Percentiles rank a stretch among this genome's conserved stretches.
phyloP scores from a whole-genome alignment of 148 eudicot genomes.

The Rhododendron kiyosumense region DNA sequence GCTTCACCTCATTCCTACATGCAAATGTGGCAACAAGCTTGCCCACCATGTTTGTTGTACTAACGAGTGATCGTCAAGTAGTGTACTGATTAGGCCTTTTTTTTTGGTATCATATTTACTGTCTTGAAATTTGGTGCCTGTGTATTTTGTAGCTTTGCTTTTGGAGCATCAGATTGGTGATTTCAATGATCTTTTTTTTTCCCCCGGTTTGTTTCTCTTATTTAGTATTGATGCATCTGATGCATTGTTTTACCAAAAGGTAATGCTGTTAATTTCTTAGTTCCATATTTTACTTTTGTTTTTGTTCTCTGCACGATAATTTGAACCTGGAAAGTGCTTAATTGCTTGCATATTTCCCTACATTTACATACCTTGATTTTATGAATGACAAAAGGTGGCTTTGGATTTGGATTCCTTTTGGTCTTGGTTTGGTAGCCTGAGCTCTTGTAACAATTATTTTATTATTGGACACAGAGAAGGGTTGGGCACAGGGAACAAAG shows the following conservation, averaged over 20 bases:
- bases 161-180: neutral
- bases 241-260: neutral
- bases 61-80: neutral
- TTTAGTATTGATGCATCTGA: neutral
- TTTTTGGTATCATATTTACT: neutral
- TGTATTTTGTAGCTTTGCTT: neutral
- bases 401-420: neutral
- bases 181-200: neutral
- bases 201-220: neutral
- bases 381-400: neutral
- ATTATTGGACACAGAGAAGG: conserved; percentile 29
- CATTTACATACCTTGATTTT: neutral
- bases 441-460: conserved; percentile 3
- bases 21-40: too few species aligned
- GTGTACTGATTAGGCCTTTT: neutral
- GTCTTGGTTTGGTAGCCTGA: neutral
- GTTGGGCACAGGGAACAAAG: conserved; percentile 30
- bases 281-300: neutral
- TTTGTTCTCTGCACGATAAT: neutral
- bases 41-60: neutral
- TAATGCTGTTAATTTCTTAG: neutral
- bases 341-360: neutral
- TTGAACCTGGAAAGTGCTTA: neutral
- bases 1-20: neutral
- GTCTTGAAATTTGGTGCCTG: neutral